These are phyloP conservation scores for Stemphylium vesicarium DNA, from an alignment of 2,329 filamentous ascomycete species.

Conservation along the genomic window DNA sequence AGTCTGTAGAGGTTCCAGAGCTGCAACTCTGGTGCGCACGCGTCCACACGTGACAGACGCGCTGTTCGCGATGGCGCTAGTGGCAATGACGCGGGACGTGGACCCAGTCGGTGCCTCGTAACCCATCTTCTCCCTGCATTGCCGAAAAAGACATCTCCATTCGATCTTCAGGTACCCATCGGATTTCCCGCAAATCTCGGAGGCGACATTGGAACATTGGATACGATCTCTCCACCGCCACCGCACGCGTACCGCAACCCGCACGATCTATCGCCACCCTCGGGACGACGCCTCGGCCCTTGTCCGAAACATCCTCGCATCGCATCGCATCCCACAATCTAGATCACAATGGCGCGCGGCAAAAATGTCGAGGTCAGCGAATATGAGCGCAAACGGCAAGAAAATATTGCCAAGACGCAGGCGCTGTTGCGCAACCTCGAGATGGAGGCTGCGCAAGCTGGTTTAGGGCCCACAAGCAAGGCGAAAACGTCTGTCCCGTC, in stretches of 20 bases:
- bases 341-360: constrained; percentile 38
- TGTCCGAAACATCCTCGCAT: background rate
- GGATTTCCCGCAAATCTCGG: constrained; percentile 2
- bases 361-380: constrained; percentile 71
- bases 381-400: constrained; percentile 82
- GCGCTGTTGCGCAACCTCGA: constrained; percentile 80
- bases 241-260: constrained; percentile 6
- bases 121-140: background rate
- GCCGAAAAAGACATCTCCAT: background rate
- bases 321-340: background rate
- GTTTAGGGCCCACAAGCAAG: constrained; percentile 66
- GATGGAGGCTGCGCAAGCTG: constrained; percentile 69
- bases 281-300: background rate
- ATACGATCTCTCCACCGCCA: background rate
- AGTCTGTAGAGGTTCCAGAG: background rate
- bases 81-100: constrained; percentile 11
- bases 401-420: constrained; percentile 87
- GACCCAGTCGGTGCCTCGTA: background rate
- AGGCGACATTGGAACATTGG: background rate
- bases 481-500: constrained; percentile 55
- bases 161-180: constrained; percentile 15
- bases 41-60: constrained; percentile 25
- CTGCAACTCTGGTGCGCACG: background rate
- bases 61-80: constrained; percentile 21
- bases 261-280: background rate